phyloP scores from a whole-genome alignment of 306 rosid species.

The Bauhinia variegata region DNA sequence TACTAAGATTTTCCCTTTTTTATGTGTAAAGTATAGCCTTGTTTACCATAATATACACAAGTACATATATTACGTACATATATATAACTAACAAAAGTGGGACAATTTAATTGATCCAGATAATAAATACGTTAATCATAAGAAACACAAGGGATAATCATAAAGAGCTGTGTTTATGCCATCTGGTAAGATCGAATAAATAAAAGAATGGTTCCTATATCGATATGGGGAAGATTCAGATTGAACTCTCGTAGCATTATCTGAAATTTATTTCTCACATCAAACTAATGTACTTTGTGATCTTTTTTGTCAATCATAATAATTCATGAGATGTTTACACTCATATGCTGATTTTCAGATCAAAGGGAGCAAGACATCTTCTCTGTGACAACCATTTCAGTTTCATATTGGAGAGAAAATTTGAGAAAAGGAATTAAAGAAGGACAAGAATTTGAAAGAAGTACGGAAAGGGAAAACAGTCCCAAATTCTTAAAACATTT shows the following conservation, averaged over 20 bases:
- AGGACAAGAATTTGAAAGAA: neutral
- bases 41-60: too few relatives aligned
- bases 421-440: neutral
- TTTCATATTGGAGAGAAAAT: neutral
- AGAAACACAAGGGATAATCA: constrained; percentile 1
- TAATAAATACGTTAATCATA: too few relatives aligned
- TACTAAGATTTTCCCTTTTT: too few relatives aligned
- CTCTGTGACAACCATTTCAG: neutral
- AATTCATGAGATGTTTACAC: neutral
- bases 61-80: too few relatives aligned
- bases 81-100: too few relatives aligned
- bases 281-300: neutral
- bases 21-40: too few relatives aligned
- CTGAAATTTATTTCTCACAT: neutral
- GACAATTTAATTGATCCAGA: too few relatives aligned
- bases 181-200: neutral
- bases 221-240: neutral
- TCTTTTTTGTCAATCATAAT: constrained; percentile 4
- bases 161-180: neutral
- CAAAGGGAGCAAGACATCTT: too few relatives aligned
- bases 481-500: neutral
- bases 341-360: too few relatives aligned
- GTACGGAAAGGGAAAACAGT: neutral
- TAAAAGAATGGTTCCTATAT: neutral
- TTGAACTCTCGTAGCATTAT: constrained; percentile 21